phyloP scores from a whole-genome alignment of 345 rosid species.

The Xanthoceras sorbifolium region DNA sequence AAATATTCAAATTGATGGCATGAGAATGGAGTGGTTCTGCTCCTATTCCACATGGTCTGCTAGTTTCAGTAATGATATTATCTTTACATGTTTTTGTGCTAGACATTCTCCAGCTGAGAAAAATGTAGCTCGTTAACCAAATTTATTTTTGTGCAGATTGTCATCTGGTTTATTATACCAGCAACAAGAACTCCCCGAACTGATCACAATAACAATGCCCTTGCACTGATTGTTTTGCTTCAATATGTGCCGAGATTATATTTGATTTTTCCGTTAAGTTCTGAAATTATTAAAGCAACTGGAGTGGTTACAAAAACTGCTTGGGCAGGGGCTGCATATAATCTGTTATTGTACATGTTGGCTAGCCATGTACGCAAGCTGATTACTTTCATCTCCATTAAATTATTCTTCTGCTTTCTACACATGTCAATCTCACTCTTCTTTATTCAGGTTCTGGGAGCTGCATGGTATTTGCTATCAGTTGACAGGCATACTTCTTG shows the following conservation, averaged over 20 bases:
- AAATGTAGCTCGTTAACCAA: not conserved
- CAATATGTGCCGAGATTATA: slow-evolving; percentile 81
- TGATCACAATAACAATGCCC: slow-evolving; percentile 65
- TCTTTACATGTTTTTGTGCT: not conserved
- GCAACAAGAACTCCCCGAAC: slow-evolving; percentile 51
- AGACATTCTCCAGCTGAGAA: not conserved
- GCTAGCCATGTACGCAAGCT: slow-evolving; percentile 79
- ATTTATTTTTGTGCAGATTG: slow-evolving; percentile 48
- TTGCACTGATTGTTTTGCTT: slow-evolving; percentile 72
- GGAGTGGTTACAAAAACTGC: slow-evolving; percentile 87
- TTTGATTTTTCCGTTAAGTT: slow-evolving; percentile 80
- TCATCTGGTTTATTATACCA: slow-evolving; percentile 70
- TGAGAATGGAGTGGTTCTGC: not conserved
- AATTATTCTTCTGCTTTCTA: not conserved
- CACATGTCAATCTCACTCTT: not conserved
- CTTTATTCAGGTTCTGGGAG: slow-evolving; percentile 67
- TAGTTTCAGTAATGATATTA: not conserved
- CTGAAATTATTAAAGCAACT: slow-evolving; percentile 78
- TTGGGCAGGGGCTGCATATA: slow-evolving; percentile 97
- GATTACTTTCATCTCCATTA: not conserved
- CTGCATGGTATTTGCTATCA: slow-evolving; percentile 86
- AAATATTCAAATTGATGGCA: not conserved
- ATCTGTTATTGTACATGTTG: slow-evolving; percentile 76
- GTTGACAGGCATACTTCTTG: slow-evolving; percentile 80
- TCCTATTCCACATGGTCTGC: not conserved